These are phyloP conservation scores for Ustilaginoidea virens DNA, from an alignment of 2,329 filamentous ascomycete genomes.

Conservation along the genomic window DNA sequence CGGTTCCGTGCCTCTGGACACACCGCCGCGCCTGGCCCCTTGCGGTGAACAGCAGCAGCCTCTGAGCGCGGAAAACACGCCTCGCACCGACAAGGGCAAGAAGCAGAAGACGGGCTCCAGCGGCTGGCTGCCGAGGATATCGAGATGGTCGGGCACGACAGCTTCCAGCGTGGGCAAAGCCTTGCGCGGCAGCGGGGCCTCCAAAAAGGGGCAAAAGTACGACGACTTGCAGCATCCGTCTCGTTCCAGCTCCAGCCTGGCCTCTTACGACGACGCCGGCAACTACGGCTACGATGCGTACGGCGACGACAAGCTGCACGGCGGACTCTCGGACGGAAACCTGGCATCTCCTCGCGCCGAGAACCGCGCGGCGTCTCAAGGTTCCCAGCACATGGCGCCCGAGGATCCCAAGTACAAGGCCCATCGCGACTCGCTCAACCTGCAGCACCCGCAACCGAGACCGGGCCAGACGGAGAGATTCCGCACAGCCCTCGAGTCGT, in stretches of 20 bases:
- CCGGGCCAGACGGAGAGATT: slow-evolving; percentile 60
- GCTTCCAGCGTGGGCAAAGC: slow-evolving; percentile 72
- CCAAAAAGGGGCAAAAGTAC: slow-evolving; percentile 41
- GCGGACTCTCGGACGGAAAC: slow-evolving; percentile 39
- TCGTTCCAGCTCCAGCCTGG: slow-evolving; percentile 62
- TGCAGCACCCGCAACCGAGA: slow-evolving; percentile 66
- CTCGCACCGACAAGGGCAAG: slow-evolving; percentile 55
- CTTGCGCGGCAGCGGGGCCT: slow-evolving; percentile 50
- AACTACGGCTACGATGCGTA: slow-evolving; percentile 38
- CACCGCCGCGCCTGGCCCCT: slow-evolving; percentile 38
- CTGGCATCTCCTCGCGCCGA: slow-evolving; percentile 13
- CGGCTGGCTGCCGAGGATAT: slow-evolving; percentile 76
- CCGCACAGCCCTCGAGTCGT: slow-evolving; percentile 56
- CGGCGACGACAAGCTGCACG: slow-evolving; percentile 44
- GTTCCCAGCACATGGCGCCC: slow-evolving; percentile 31
- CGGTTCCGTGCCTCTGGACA: slow-evolving; percentile 37
- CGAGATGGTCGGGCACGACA: slow-evolving; percentile 94
- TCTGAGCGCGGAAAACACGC: slow-evolving; percentile 65
- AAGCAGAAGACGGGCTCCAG: slow-evolving; percentile 86
- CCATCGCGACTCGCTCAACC: slow-evolving; percentile 64
- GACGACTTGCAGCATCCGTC: slow-evolving; percentile 46
- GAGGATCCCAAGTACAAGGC: slow-evolving; percentile 71
- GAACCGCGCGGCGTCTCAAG: slow-evolving; percentile 9
- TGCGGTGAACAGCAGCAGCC: slow-evolving; percentile 21
- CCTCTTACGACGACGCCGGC: slow-evolving; percentile 42